These are phyloP conservation scores for Panus rudis DNA, from an alignment of 768 basidiomycete species.

Conservation along the genomic window DNA sequence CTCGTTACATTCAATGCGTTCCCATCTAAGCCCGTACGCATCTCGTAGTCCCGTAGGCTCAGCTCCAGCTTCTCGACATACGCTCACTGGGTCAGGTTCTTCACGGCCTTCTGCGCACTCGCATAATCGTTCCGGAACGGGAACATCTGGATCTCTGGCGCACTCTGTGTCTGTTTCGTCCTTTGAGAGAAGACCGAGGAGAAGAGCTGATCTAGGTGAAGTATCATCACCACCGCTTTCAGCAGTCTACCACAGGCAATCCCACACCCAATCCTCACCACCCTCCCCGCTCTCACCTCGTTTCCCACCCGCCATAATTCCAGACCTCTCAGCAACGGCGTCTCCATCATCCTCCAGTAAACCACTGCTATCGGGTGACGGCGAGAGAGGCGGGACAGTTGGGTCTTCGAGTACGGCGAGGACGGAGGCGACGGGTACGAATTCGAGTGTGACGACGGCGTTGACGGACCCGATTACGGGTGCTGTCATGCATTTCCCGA, in stretches of 20 bases:
- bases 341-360: conserved; percentile 5
- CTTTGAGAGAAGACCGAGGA: conserved; percentile 33
- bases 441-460: conserved; percentile 26
- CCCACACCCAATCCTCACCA: not conserved
- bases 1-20: conserved; percentile 59
- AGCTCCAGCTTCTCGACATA: conserved; percentile 40
- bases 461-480: conserved; percentile 28
- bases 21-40: conserved; percentile 42
- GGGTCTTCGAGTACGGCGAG: conserved; percentile 17
- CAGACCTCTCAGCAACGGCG: not conserved
- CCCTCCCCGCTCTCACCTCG: conserved; percentile 2
- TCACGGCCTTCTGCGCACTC: conserved; percentile 38
- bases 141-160: conserved; percentile 33
- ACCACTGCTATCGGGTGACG: conserved; percentile 2
- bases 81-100: conserved; percentile 42
- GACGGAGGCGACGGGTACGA: conserved; percentile 17
- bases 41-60: conserved; percentile 38
- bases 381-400: conserved; percentile 16
- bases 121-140: conserved; percentile 13
- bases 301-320: conserved; percentile 2
- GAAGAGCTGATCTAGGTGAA: conserved; percentile 12
- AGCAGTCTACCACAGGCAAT: conserved; percentile 15
- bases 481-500: conserved; percentile 22
- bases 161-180: conserved; percentile 50
- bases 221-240: conserved; percentile 24